Conservation (phyloP, 140 eudicot species). For the Stevia rebaudiana region DNA sequence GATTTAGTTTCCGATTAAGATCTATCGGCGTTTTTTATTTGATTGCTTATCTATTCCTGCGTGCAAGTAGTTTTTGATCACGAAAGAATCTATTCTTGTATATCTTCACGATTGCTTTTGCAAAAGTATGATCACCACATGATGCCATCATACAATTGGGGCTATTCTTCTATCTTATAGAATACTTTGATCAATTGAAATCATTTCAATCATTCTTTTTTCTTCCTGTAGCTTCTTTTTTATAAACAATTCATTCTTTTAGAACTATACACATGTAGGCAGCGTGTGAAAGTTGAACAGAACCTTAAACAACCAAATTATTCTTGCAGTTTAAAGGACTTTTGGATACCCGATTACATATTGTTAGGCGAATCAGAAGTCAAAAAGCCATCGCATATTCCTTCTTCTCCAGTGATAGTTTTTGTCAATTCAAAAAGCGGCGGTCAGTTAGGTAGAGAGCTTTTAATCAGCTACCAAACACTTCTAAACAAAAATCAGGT, state of each 20-base stretch:
- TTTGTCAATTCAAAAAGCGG: constrained; percentile 84
- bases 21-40: background rate
- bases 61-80: constrained; percentile 7
- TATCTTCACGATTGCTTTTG: too few relatives aligned
- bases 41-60: background rate
- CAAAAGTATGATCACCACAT: too few relatives aligned
- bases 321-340: constrained; percentile 49
- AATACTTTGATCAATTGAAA: constrained; percentile 7
- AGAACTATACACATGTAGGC: background rate
- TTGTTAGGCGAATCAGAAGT: constrained; percentile 34
- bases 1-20: background rate
- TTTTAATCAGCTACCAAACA: constrained; percentile 53
- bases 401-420: constrained; percentile 77
- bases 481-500: constrained; percentile 82
- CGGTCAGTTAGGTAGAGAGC: constrained; percentile 87
- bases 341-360: constrained; percentile 61
- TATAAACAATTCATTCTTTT: background rate
- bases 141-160: too few relatives aligned
- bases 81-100: constrained; percentile 21
- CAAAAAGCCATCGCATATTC: constrained; percentile 26
- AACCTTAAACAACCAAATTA: constrained; percentile 2
- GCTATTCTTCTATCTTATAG: background rate
- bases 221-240: background rate
- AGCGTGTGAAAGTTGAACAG: background rate
- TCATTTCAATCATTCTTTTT: constrained; percentile 7